phyloP scores from a whole-genome alignment of 169 alveolate genomes.

The Pseudocohnilembus persalinus region DNA sequence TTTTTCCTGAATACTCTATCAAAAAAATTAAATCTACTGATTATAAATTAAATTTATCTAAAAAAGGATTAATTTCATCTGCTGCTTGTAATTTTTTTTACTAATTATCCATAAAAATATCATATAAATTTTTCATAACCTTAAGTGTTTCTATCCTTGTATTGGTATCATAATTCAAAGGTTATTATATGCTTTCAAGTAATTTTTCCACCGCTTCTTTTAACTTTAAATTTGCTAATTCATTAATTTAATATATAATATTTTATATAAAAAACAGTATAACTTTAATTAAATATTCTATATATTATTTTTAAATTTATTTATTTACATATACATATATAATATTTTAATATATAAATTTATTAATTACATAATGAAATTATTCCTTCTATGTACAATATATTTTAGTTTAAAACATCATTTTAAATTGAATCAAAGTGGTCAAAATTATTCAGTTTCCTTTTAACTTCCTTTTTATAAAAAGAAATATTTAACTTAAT shows the following conservation, averaged over 20 bases:
- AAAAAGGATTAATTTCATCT: conserved; percentile 13
- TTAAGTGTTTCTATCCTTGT: conserved; percentile 20
- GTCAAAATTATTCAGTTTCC: not conserved
- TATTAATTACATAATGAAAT: not conserved
- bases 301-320: not conserved
- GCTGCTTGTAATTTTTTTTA: conserved; percentile 8
- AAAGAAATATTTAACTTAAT: not conserved
- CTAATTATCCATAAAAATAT: not conserved
- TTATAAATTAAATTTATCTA: conserved; percentile 20
- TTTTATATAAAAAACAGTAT: conserved; percentile 21
- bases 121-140: conserved; percentile 15
- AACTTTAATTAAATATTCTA: conserved; percentile 14
- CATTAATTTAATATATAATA: conserved; percentile 9
- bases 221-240: conserved; percentile 14
- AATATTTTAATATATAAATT: not conserved
- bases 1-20: conserved; percentile 40
- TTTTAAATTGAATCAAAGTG: too few species aligned
- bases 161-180: conserved; percentile 24
- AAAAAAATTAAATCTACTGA: conserved; percentile 32
- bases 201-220: conserved; percentile 3
- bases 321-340: conserved; percentile 1
- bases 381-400: not conserved
- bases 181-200: not conserved
- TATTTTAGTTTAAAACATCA: too few species aligned
- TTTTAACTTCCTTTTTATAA: not conserved